These are phyloP conservation scores for Physaria fendleri DNA, from an alignment of 345 rosid genomes.

Conservation along the genomic window DNA sequence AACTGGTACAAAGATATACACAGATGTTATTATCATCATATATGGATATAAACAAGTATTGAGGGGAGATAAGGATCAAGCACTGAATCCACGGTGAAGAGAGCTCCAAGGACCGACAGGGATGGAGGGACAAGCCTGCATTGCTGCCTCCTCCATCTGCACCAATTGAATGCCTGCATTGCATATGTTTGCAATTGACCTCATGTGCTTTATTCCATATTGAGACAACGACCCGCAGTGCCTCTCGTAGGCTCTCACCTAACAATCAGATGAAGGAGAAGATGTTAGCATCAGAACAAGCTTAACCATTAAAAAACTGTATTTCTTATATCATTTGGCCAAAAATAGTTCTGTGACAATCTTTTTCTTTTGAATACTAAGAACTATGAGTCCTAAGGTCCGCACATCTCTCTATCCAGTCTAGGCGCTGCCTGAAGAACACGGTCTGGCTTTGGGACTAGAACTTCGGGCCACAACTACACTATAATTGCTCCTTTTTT, in stretches of 20 bases:
- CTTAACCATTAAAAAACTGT: background rate
- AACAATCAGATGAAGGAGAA: conserved; percentile 8
- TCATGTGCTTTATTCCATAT: conserved; percentile 94
- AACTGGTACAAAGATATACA: background rate
- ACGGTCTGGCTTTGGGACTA: too few relatives aligned
- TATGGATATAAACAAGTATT: background rate
- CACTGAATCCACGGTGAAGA: conserved; percentile 67
- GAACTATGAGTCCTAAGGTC: too few relatives aligned
- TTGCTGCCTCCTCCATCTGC: conserved; percentile 69
- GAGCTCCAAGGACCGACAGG: conserved; percentile 79
- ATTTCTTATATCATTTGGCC: too few relatives aligned
- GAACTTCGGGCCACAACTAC: too few relatives aligned
- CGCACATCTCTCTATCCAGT: too few relatives aligned
- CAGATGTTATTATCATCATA: background rate
- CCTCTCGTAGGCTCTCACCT: conserved; percentile 82
- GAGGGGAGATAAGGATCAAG: conserved; percentile 26
- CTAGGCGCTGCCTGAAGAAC: too few relatives aligned
- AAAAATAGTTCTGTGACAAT: too few relatives aligned
- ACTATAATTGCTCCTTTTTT: background rate
- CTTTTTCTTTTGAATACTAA: too few relatives aligned
- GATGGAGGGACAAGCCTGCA: conserved; percentile 71
- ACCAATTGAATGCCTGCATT: conserved; percentile 53
- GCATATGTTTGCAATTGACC: conserved; percentile 82
- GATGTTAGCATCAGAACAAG: conserved; percentile 7
- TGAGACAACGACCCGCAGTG: conserved; percentile 82